Base-by-base conservation (phyloP, 805 yeast genomes). In the Candida wancherniae region DNA sequence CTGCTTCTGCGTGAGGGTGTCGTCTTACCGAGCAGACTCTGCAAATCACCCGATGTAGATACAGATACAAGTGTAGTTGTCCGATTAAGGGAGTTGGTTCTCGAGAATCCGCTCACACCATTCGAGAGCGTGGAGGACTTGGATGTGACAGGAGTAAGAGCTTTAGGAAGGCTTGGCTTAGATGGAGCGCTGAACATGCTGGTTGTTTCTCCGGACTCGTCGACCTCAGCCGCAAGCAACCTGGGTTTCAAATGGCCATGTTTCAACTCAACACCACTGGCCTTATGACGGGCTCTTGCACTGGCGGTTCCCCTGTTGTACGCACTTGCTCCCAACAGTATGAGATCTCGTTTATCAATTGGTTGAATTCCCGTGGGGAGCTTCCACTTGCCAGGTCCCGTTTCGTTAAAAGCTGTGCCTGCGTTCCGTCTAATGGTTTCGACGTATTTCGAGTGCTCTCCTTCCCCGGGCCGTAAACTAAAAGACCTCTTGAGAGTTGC, bases 141-240 rank as follows among this genome's bases (percentile, higher is more conserved):
- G 9, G 40, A 36, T 4, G 42, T 34, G 13, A 28, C 34, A 4
- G 44, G 46, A 0, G 46, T 31, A 32, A 42, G 22, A 5, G 32
- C 11, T 19, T 28, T 34, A 18, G n/a, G n/a, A n/a, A n/a, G n/a
- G n/a, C n/a, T n/a, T n/a, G n/a, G n/a, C n/a, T n/a, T n/a, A n/a
- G n/a, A n/a, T 5, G 31, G 33, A 8, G 30, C 23, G 23, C 48
- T 47, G 24, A 43, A 43, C 13, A 28, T 35, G 20, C 37, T 38
- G 21, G 39, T 33, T 16, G 15, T 25, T 5, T 35, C 50, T 7
- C 36, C 43, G 4, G 15, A 26, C 15, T 80, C 85, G 40, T 80
- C 88, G 21, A 82, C 78, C 51, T 82, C 92, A 15, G 81, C 73
- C 2, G 88, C 90, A 37, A 83, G 61, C 56, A 82, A 64, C 26